Evolutionary conservation across 768 basidiomycete genomes (phyloP).

Genomic region (Auricularia heimuer): DNA sequence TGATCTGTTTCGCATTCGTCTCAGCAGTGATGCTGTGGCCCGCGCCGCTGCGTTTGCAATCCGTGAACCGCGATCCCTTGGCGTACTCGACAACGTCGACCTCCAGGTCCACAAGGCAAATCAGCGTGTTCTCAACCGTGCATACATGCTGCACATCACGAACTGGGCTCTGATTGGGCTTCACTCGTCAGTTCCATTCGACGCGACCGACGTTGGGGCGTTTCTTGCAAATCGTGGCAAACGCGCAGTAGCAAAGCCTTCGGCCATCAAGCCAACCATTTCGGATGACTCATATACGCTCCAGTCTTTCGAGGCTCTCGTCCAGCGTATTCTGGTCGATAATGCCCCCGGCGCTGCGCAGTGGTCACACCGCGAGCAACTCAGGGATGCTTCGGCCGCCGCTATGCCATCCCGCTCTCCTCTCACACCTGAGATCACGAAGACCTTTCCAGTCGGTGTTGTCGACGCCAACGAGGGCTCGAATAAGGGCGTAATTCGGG

Average conservation of each 20-base stretch:
- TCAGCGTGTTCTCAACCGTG: not conserved
- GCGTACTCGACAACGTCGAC: not conserved
- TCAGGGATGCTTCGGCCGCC: conserved; percentile 4
- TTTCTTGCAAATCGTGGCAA: conserved; percentile 9
- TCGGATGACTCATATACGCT: conserved; percentile 13
- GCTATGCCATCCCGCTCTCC: conserved; percentile 17
- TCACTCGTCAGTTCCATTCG: not conserved
- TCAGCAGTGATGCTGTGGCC: not conserved
- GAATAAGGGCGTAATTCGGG: conserved; percentile 18
- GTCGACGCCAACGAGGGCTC: conserved; percentile 24
- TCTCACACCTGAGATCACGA: conserved; percentile 14
- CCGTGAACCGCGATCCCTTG: not conserved
- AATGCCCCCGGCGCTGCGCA: conserved; percentile 10
- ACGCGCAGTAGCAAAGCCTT: conserved; percentile 9
- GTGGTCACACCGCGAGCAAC: conserved; percentile 10
- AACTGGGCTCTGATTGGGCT: not conserved
- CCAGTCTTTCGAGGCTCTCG: conserved; percentile 7
- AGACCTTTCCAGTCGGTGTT: conserved; percentile 19
- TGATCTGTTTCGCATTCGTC: not conserved
- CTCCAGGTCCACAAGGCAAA: not conserved
- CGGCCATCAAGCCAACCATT: conserved; percentile 14
- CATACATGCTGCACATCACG: not conserved
- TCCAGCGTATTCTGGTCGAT: conserved; percentile 8
- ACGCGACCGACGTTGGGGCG: not conserved
- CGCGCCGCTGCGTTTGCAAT: not conserved